A percentile compares a stretch with the other conserved stretches of the same genome.
These are phyloP conservation scores for Yueomyces sp. DNA, from an alignment of 805 yeast genomes.

Conservation along the genomic window DNA sequence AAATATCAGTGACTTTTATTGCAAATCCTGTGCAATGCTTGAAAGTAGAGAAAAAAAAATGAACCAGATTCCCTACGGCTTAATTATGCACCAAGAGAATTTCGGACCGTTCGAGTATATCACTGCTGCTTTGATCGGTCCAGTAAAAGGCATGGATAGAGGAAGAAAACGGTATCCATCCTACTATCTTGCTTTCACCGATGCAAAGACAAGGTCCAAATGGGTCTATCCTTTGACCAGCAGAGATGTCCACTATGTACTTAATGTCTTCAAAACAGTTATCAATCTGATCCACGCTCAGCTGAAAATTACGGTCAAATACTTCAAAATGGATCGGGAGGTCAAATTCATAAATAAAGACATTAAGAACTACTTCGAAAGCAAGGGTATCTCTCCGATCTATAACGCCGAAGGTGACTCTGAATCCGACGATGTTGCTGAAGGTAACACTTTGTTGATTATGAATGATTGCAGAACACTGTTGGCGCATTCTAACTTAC, in stretches of 20 bases:
- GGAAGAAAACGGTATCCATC: background rate
- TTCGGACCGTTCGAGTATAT: constrained; percentile 4
- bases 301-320: background rate
- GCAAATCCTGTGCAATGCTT: constrained; percentile 51
- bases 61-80: constrained; percentile 53
- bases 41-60: constrained; percentile 57
- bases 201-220: constrained; percentile 4
- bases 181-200: constrained; percentile 5
- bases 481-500: constrained; percentile 2
- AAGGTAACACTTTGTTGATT: constrained; percentile 4
- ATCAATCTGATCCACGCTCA: background rate
- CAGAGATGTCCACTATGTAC: constrained; percentile 1
- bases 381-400: constrained; percentile 2
- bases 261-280: background rate
- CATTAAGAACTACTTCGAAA: background rate
- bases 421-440: constrained; percentile 5
- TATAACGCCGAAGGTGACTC: constrained; percentile 5
- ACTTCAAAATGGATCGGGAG: constrained; percentile 4
- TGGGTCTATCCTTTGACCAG: constrained; percentile 3
- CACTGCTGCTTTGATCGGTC: constrained; percentile 5
- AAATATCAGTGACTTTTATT: constrained; percentile 45
- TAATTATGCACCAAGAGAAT: constrained; percentile 23
- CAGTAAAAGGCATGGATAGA: constrained; percentile 1
- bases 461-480: constrained; percentile 7
- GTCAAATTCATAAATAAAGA: constrained; percentile 3